Percentiles rank a stretch among this genome's conserved stretches.
Conservation (phyloP, 2,329 filamentous ascomycete genomes). For the Aspergillus novofumigatus region DNA sequence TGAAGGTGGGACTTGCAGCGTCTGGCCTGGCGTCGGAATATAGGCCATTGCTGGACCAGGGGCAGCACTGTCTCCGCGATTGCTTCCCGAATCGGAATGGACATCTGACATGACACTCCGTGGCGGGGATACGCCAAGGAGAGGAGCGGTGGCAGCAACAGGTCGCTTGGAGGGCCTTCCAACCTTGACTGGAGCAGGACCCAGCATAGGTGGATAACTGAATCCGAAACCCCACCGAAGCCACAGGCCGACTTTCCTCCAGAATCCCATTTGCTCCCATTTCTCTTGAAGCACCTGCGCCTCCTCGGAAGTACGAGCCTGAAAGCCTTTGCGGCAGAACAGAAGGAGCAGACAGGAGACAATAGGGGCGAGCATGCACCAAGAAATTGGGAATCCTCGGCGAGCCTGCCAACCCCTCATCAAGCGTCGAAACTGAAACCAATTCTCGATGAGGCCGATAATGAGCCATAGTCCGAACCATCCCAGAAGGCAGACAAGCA, state of each 20-base stretch:
- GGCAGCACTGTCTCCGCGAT: not conserved
- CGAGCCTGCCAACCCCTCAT: slow-evolving; percentile 33
- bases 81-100: not conserved
- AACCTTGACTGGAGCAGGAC: slow-evolving; percentile 18
- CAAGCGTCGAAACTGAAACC: slow-evolving; percentile 28
- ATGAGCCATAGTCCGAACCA: slow-evolving; percentile 27
- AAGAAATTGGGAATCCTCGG: slow-evolving; percentile 28
- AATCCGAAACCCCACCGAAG: slow-evolving; percentile 28
- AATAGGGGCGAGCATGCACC: slow-evolving; percentile 22
- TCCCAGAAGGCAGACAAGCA: slow-evolving; percentile 20
- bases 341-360: slow-evolving; percentile 18
- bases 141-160: not conserved
- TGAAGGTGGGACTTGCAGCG: not conserved
- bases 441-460: slow-evolving; percentile 27
- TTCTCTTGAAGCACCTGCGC: slow-evolving; percentile 20
- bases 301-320: slow-evolving; percentile 24
- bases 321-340: slow-evolving; percentile 25
- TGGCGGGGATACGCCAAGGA: slow-evolving; percentile 8
- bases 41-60: slow-evolving; percentile 9
- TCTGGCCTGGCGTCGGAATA: not conserved
- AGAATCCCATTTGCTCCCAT: slow-evolving; percentile 23
- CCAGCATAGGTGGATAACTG: slow-evolving; percentile 27
- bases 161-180: not conserved
- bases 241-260: slow-evolving; percentile 24
- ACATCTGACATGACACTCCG: slow-evolving; percentile 1